Conservation (phyloP, 108 stramenopile genomes). For the Pseudonitzschia delicatissima region DNA sequence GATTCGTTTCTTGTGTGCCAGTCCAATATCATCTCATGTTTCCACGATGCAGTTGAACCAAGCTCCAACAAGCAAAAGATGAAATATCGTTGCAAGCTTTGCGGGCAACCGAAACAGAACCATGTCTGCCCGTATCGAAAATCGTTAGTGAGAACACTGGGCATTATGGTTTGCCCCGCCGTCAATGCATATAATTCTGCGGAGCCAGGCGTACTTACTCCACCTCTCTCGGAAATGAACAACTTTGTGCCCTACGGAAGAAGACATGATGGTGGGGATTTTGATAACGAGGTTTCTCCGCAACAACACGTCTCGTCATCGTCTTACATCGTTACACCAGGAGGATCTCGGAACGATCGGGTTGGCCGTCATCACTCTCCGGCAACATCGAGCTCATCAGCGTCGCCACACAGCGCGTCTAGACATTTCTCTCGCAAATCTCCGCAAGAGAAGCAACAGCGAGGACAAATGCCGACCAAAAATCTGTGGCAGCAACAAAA, state of each 20-base stretch:
- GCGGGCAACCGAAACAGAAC: conserved; percentile 85
- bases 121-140: conserved; percentile 69
- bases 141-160: conserved; percentile 70
- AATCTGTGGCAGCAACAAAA: neutral
- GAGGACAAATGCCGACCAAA: neutral
- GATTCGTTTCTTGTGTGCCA: too few species aligned
- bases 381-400: conserved; percentile 11
- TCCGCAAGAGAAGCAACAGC: conserved; percentile 12
- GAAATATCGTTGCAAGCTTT: conserved; percentile 69
- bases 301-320: conserved; percentile 1
- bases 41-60: too few species aligned
- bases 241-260: conserved; percentile 70
- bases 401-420: neutral
- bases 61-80: conserved; percentile 30
- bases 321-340: neutral
- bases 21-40: too few species aligned
- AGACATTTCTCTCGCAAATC: neutral
- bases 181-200: conserved; percentile 69
- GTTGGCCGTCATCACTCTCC: neutral
- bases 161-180: conserved; percentile 71
- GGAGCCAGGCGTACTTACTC: conserved; percentile 72
- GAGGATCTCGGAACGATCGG: neutral
- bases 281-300: neutral
- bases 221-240: conserved; percentile 75
- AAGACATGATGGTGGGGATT: neutral